Evolutionary conservation across 768 basidiomycete genomes (phyloP).

Genomic region (Leucosporidium yakuticum): DNA sequence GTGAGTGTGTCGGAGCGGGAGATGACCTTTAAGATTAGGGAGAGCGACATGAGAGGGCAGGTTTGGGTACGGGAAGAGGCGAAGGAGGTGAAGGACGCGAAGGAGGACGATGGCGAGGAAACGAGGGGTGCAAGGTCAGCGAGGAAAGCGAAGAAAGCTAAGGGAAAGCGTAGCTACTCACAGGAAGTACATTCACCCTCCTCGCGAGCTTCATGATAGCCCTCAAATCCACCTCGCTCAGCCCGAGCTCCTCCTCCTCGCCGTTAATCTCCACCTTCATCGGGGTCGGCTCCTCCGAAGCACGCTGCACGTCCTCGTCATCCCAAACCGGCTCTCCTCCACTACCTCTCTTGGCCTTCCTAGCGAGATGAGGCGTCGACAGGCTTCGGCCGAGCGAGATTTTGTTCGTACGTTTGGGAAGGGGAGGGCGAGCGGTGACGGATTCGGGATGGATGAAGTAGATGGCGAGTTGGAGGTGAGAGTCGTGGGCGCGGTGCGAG

Average conservation of each 20-base stretch:
- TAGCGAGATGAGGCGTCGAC: neutral
- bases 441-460: slow-evolving; percentile 18
- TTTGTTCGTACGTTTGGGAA: neutral
- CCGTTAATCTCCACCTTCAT: neutral
- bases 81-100: too few species aligned
- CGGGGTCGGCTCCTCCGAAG: too few species aligned
- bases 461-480: slow-evolving; percentile 17
- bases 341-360: too few species aligned
- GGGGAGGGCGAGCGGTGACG: neutral
- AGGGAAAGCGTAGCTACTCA: neutral
- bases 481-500: slow-evolving; percentile 5
- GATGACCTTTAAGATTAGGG: neutral
- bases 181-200: slow-evolving; percentile 16
- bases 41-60: too few species aligned
- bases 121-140: too few species aligned
- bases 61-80: too few species aligned
- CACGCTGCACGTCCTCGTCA: too few species aligned
- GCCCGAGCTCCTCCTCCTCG: neutral
- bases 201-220: slow-evolving; percentile 10
- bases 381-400: neutral
- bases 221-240: slow-evolving; percentile 7
- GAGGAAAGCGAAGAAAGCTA: too few species aligned
- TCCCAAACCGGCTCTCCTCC: too few species aligned
- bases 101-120: neutral
- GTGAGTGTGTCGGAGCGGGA: slow-evolving; percentile 10